A percentile compares a stretch with the other conserved stretches of the same genome.
Evolutionary conservation across 1,139 yeast species (phyloP).

Genomic region (Saccharomyces hybrid): DNA sequence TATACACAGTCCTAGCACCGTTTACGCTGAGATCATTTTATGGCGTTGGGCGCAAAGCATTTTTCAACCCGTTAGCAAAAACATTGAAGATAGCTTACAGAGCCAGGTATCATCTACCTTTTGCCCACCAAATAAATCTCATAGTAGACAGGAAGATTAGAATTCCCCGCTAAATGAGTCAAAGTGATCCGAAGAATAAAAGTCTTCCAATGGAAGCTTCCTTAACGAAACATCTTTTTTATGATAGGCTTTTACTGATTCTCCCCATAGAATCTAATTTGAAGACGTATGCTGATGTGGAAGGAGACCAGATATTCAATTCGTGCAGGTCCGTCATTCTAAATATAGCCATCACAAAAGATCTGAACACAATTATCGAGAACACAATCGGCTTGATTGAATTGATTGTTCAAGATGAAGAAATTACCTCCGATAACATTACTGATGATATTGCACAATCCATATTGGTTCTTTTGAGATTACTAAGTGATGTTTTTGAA

Average conservation of each 20-base stretch:
- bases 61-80: not conserved
- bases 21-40: not conserved
- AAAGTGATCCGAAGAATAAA: not conserved
- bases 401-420: conserved; percentile 14
- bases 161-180: not conserved
- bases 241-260: conserved; percentile 16
- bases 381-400: conserved; percentile 19
- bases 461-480: conserved; percentile 21
- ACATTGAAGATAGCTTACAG: not conserved
- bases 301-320: conserved; percentile 17
- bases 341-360: conserved; percentile 19
- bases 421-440: conserved; percentile 11
- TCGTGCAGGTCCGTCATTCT: conserved; percentile 21
- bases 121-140: not conserved
- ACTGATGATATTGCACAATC: conserved; percentile 20
- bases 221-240: conserved; percentile 15
- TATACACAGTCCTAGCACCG: not conserved
- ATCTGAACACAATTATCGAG: conserved; percentile 17
- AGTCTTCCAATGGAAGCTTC: conserved; percentile 12
- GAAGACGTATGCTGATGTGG: conserved; percentile 22
- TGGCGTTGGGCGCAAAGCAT: not conserved
- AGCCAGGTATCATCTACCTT: not conserved
- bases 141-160: not conserved
- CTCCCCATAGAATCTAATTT: conserved; percentile 19
- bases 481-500: conserved; percentile 26